Conservation (phyloP, 192 early-diverging fungal species). For the Coemansia sp. region DNA sequence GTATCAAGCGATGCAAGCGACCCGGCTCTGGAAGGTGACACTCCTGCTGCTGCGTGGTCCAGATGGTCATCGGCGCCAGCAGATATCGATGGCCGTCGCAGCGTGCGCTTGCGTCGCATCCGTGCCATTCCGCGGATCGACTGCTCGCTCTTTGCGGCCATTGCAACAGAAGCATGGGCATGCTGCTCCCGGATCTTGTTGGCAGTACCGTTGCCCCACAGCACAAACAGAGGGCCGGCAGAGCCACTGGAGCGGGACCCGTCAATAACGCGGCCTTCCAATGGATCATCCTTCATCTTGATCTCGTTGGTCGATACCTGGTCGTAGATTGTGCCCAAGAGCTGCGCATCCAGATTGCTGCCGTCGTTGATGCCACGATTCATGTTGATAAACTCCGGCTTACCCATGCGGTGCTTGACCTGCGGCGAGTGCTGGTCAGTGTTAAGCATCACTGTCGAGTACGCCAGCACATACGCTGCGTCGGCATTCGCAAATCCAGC, state of each 20-base stretch:
- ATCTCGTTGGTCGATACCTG: constrained; percentile 85
- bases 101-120: constrained; percentile 41
- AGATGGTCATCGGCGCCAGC: not conserved
- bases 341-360: constrained; percentile 69
- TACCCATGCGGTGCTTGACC: constrained; percentile 83
- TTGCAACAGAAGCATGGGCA: constrained; percentile 62
- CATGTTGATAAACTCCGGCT: constrained; percentile 83
- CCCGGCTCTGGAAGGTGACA: constrained; percentile 3
- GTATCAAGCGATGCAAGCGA: constrained; percentile 34
- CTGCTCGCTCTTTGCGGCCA: constrained; percentile 73
- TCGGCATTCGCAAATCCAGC: constrained; percentile 85
- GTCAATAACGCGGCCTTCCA: constrained; percentile 36
- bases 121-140: constrained; percentile 64
- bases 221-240: constrained; percentile 38
- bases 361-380: constrained; percentile 94
- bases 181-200: constrained; percentile 59
- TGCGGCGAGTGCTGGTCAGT: constrained; percentile 90
- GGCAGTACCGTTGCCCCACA: constrained; percentile 46
- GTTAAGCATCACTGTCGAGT: constrained; percentile 91
- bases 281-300: constrained; percentile 86
- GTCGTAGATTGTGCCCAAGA: constrained; percentile 76
- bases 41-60: not conserved
- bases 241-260: constrained; percentile 33
- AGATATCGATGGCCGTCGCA: not conserved
- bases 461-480: constrained; percentile 90